Evolutionary conservation across 1,284 basidiomycete species (phyloP), one percentile per base, ranked within the genome.

Genomic region (Tilletia caries): DNA sequence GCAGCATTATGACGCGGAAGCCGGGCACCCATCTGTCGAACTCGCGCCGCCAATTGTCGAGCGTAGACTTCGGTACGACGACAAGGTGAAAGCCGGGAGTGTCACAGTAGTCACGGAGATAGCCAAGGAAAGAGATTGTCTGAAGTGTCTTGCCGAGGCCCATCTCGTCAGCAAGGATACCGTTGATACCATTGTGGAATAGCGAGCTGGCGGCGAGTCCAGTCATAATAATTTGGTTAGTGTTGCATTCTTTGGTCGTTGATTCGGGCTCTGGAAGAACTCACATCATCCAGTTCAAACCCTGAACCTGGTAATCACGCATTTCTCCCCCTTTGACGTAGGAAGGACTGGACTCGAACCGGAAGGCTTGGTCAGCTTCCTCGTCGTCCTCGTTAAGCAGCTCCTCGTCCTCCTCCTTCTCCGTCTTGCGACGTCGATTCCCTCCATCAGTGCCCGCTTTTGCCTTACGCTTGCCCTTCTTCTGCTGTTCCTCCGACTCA

Each of bases 61-160:
- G 87, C 0, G 96, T 98, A 1, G 93, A 95, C 84, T 98, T 98
- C 34, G 96, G 96, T 1, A 98, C 96, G 69, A 98, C 92, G 76
- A 99, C 89, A 29, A 98, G 88, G 83, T 98, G 95, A 18, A 92
- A 93, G 0, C 95, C 94, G 20, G 85, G 76, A 67, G 89, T 91
- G 73, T 88, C 87, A 43, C 88, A 88, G 84, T 93, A 90, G 83
- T 94, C 91, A 80, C 91, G 92, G 73, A 98, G 90, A 84, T 96
- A 98, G 0, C 93, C 89, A 33, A 99, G 89, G 88, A 98, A 99
- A 0, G 95, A 91, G 78, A 98, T 96, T 0, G 95, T 98, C 86
- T 99, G 95, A 0, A 98, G 86, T 0, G 95, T 98, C 87, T 98
- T 98, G 44, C 96, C 95, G 41, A 98, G 89, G 85, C 95, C 95